phyloP scores from a whole-genome alignment of 805 yeast species.

The Candida oleophila region DNA sequence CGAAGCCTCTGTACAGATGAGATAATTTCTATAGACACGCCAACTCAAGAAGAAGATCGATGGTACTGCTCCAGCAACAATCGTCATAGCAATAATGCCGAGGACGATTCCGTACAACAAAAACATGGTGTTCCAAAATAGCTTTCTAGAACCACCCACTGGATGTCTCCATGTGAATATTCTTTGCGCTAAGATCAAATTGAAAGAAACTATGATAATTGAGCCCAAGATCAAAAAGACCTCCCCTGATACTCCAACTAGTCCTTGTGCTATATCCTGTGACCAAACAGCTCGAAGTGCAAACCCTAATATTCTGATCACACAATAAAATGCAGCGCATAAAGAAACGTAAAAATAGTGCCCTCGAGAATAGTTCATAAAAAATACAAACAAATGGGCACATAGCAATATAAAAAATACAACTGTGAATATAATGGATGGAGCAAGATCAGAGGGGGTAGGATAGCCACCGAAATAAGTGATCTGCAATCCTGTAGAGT shows the following conservation, averaged over 20 bases:
- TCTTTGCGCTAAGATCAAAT: slow-evolving; percentile 67
- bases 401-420: slow-evolving; percentile 47
- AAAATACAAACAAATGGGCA: slow-evolving; percentile 48
- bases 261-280: slow-evolving; percentile 41
- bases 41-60: slow-evolving; percentile 53
- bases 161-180: slow-evolving; percentile 79
- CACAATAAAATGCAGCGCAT: slow-evolving; percentile 53
- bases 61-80: slow-evolving; percentile 61
- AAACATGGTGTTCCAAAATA: slow-evolving; percentile 53
- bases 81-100: slow-evolving; percentile 67
- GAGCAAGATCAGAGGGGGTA: slow-evolving; percentile 49
- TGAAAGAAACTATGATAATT: slow-evolving; percentile 55
- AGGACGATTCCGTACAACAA: slow-evolving; percentile 51
- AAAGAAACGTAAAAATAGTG: slow-evolving; percentile 61
- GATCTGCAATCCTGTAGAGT: slow-evolving; percentile 39
- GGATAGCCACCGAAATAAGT: slow-evolving; percentile 67
- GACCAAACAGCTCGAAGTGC: slow-evolving; percentile 61
- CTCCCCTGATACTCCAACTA: slow-evolving; percentile 55
- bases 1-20: slow-evolving; percentile 49
- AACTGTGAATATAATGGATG: slow-evolving; percentile 56
- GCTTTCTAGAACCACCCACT: slow-evolving; percentile 53
- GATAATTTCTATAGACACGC: slow-evolving; percentile 47
- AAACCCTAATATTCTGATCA: slow-evolving; percentile 57
- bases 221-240: slow-evolving; percentile 58
- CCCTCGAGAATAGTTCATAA: slow-evolving; percentile 49